A percentile compares a stretch with the other conserved stretches of the same genome.
Conservation (phyloP, 768 basidiomycete species). For the Amanita rubescens region DNA sequence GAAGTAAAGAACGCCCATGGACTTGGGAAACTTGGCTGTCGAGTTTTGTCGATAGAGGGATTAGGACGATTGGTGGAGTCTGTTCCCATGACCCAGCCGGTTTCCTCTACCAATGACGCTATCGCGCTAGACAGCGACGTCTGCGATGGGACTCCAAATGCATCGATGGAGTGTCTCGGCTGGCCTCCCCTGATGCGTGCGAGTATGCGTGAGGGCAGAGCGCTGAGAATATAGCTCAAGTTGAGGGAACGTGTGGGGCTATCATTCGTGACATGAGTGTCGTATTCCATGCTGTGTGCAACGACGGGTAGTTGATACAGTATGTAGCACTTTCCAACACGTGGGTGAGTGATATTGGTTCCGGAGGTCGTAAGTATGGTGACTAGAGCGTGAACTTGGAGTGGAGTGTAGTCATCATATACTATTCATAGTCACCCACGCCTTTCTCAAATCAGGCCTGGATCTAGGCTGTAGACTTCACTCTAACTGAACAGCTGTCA, state of each 20-base stretch:
- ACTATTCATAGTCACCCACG: too few relatives aligned
- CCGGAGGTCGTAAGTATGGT: background rate
- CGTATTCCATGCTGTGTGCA: constrained; percentile 1
- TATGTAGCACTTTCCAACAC: background rate
- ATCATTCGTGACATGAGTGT: background rate
- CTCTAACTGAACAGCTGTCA: too few relatives aligned
- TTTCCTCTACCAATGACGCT: constrained; percentile 3
- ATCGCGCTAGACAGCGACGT: background rate
- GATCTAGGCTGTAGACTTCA: too few relatives aligned
- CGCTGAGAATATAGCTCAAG: constrained; percentile 4
- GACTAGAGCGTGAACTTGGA: background rate
- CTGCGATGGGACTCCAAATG: background rate
- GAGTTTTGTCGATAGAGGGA: background rate
- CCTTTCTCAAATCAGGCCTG: too few relatives aligned
- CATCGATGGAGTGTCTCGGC: background rate
- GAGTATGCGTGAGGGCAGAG: constrained; percentile 1
- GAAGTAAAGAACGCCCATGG: constrained; percentile 72
- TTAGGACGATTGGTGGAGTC: background rate
- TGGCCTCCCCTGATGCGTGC: constrained; percentile 2
- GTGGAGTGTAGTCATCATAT: too few relatives aligned
- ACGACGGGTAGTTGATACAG: background rate
- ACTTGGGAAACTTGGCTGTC: constrained; percentile 36
- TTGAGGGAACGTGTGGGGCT: background rate
- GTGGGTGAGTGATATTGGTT: background rate
- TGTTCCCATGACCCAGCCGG: background rate